A percentile compares a stretch with the other conserved stretches of the same genome.
phyloP scores from a whole-genome alignment of 345 rosid species.

The Syzygium jambos region DNA sequence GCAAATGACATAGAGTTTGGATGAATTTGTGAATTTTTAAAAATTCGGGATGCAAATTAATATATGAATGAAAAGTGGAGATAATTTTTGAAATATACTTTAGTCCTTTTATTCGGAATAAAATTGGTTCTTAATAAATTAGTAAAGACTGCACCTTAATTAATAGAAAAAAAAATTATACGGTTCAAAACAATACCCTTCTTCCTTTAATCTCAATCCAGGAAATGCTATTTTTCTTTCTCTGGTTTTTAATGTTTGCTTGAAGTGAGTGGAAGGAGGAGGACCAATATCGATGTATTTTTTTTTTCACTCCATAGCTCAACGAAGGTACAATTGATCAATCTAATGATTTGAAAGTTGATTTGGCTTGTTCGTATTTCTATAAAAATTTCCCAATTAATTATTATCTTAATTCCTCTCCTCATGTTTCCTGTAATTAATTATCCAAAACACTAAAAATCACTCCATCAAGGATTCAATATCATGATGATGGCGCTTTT shows the following conservation, averaged over 20 bases:
- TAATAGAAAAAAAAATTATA: neutral
- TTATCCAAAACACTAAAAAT: neutral
- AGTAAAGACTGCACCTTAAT: neutral
- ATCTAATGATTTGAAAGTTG: neutral
- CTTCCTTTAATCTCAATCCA: neutral
- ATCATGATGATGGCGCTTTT: neutral
- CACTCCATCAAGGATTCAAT: neutral
- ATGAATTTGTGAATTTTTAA: neutral
- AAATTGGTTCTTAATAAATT: neutral
- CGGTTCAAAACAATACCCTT: neutral
- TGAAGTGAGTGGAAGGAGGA: neutral
- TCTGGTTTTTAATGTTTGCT: neutral
- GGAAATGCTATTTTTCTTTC: neutral
- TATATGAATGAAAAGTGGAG: neutral
- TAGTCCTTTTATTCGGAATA: neutral
- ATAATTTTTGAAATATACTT: neutral
- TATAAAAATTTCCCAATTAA: neutral
- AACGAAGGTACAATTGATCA: neutral
- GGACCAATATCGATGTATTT: neutral
- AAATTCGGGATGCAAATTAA: neutral
- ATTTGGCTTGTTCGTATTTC: neutral
- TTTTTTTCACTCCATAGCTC: neutral
- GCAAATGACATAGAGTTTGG: neutral
- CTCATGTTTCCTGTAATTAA: neutral
- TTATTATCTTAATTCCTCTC: neutral